Evolutionary conservation across 202 grass and related monocot genomes (phyloP).

Genomic region (Panicum virgatum): DNA sequence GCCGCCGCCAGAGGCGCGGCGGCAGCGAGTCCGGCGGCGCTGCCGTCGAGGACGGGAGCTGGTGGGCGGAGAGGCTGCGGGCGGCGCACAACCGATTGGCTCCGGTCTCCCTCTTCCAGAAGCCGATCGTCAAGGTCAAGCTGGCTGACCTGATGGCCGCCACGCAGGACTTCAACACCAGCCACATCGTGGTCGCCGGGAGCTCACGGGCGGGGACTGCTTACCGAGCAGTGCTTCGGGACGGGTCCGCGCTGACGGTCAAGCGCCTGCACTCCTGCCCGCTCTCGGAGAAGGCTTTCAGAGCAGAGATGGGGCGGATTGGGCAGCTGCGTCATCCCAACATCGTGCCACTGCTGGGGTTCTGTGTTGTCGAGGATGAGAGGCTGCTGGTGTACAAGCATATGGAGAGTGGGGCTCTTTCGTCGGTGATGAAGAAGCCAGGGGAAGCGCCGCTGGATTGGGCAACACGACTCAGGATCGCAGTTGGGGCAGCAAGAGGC

Average conservation of each 20-base stretch:
- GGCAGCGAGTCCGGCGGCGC: slow-evolving; percentile 29
- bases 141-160: slow-evolving; percentile 85
- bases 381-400: slow-evolving; percentile 91
- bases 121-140: slow-evolving; percentile 95
- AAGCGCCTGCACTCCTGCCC: slow-evolving; percentile 25
- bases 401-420: slow-evolving; percentile 80
- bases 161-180: slow-evolving; percentile 73
- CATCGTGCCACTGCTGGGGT: slow-evolving; percentile 59
- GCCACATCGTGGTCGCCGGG: slow-evolving; percentile 78
- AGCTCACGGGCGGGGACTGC: slow-evolving; percentile 85
- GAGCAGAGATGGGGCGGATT: too few relatives aligned
- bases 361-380: slow-evolving; percentile 96
- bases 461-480: slow-evolving; percentile 72
- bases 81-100: slow-evolving; percentile 71
- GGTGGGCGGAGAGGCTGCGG: slow-evolving; percentile 89
- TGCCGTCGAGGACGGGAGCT: slow-evolving; percentile 59
- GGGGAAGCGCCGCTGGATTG: slow-evolving; percentile 64
- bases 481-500: slow-evolving; percentile 65
- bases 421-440: slow-evolving; percentile 47
- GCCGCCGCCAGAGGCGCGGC: slow-evolving; percentile 40
- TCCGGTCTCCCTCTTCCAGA: slow-evolving; percentile 84
- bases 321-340: too few relatives aligned
- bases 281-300: too few relatives aligned
- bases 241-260: slow-evolving; percentile 32
- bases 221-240: slow-evolving; percentile 53